Conservation (phyloP, 371 early-diverging fungal genomes). For the Rhizoclosmatium hyalinum region DNA sequence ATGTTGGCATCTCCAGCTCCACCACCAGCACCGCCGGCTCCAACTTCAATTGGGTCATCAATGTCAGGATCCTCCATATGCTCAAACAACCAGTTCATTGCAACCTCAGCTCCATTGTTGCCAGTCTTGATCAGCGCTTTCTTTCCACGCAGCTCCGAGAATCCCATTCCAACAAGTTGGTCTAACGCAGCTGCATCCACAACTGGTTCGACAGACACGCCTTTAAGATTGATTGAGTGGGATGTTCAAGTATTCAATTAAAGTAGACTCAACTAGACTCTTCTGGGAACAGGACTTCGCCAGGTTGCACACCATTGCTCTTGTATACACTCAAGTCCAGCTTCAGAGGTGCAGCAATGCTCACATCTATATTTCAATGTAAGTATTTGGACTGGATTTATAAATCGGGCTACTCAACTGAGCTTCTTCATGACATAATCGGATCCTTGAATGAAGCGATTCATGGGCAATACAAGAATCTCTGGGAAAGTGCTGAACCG, state of each 20-base stretch:
- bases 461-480: slow-evolving; percentile 78
- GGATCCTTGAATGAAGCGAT: slow-evolving; percentile 80
- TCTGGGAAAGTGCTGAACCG: slow-evolving; percentile 86
- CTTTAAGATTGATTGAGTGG: not conserved
- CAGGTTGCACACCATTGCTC: slow-evolving; percentile 70
- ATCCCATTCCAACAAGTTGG: slow-evolving; percentile 89
- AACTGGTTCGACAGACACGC: slow-evolving; percentile 43
- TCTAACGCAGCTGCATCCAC: slow-evolving; percentile 73
- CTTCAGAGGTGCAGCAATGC: slow-evolving; percentile 42
- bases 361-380: slow-evolving; percentile 38
- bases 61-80: slow-evolving; percentile 90
- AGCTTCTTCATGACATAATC: slow-evolving; percentile 80
- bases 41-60: slow-evolving; percentile 36
- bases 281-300: slow-evolving; percentile 79
- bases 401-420: slow-evolving; percentile 46
- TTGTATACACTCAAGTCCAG: slow-evolving; percentile 48
- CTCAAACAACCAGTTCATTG: slow-evolving; percentile 94
- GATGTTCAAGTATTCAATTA: not conserved
- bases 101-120: slow-evolving; percentile 81
- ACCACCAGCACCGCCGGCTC: slow-evolving; percentile 14
- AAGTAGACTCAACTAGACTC: slow-evolving; percentile 42
- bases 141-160: slow-evolving; percentile 81
- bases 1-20: slow-evolving; percentile 55
- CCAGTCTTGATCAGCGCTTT: slow-evolving; percentile 82
- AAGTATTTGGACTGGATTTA: not conserved